Evolutionary conservation across 2,329 filamentous ascomycete species (phyloP), one percentile per base, ranked within the genome.

Genomic region (Alternaria longipes): DNA sequence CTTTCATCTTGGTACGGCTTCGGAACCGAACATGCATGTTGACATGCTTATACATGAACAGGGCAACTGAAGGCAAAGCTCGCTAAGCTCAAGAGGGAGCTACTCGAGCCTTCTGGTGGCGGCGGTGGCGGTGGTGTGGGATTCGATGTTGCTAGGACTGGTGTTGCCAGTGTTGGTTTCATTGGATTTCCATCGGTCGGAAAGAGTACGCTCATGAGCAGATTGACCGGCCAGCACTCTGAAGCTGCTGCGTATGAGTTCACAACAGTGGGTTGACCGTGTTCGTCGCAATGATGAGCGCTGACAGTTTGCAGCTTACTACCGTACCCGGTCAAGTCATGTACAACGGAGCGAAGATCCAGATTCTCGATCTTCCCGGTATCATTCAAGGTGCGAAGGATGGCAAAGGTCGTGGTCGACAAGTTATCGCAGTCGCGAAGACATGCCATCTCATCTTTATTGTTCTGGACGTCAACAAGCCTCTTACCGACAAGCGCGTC

Each of bases 311-410:
- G 22, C 56, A 76, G 74, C 86, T 99, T 79, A 99, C 95, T 36
- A 97, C 94, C 46, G 95, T 99, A 50, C 95, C 95, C 42, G 95
- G 95, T 55, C 95, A 98, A 83, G 93, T 99, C 64, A 83, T 91
- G 71, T 98, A 98, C 83, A 98, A 99, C 76, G 95, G 94, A 60
- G 95, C 95, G 49, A 97, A 97, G 74, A 91, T 99, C 72, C 95
- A 99, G 81, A 98, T 99, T 83, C 92, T 99, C 66, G 95, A 99
- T 86, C 85, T 99, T 76, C 95, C 95, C 1, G 95, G 95, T 88
- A 99, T 99, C 75, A 99, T 99, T 70, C 92, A 98, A 81, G 95
- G 95, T 77, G 95, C 95, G 71, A 98, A 99, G 81, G 95, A 99
- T 79, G 95, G 95, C 67, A 96, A 97, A 78, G 95, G 95, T 83